Conservation (phyloP, 2,329 filamentous ascomycete species). For the Biscogniauxia marginata region DNA sequence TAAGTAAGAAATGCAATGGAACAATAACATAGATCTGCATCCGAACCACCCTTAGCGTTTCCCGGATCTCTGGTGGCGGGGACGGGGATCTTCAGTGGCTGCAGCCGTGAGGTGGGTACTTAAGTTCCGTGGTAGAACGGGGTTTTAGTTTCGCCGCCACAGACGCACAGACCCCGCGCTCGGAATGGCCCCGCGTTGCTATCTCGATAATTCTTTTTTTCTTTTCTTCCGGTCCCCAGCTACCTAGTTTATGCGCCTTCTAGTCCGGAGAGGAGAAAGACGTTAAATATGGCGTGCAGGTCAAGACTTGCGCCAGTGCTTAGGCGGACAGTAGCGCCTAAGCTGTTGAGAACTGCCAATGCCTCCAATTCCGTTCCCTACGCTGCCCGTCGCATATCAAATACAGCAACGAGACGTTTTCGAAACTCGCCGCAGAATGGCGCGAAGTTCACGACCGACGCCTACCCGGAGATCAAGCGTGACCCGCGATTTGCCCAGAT, state of each 20-base stretch:
- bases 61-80: not conserved
- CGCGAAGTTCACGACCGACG: constrained; percentile 79
- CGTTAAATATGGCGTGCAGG: constrained; percentile 28
- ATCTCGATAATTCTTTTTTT: not conserved
- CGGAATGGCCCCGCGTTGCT: not conserved
- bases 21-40: not conserved
- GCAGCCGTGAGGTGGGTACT: not conserved
- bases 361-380: constrained; percentile 5
- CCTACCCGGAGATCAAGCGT: constrained; percentile 79
- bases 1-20: not conserved
- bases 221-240: not conserved
- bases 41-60: not conserved
- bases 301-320: constrained; percentile 29
- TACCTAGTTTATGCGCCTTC: not conserved
- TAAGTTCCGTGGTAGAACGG: not conserved
- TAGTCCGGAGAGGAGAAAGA: not conserved
- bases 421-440: constrained; percentile 23
- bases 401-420: constrained; percentile 27
- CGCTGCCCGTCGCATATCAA: constrained; percentile 26
- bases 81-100: not conserved
- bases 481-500: constrained; percentile 73
- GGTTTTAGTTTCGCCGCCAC: not conserved
- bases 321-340: constrained; percentile 24
- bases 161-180: not conserved
- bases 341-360: constrained; percentile 16